These are phyloP conservation scores for Microsporum canis DNA, from an alignment of 2,329 filamentous ascomycete species.

Conservation along the genomic window DNA sequence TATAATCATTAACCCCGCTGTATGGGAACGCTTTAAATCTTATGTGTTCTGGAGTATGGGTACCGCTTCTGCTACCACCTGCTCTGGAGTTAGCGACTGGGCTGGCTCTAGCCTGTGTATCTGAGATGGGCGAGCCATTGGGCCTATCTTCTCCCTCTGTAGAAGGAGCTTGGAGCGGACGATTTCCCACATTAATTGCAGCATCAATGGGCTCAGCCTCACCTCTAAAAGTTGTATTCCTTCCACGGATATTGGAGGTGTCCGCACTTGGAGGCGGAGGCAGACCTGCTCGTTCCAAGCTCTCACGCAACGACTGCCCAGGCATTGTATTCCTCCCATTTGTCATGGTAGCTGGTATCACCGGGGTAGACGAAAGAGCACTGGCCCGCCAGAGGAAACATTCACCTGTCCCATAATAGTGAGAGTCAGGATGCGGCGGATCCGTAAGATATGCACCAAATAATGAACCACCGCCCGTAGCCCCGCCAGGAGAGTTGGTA, in stretches of 20 bases:
- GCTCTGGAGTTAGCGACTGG: slow-evolving; percentile 12
- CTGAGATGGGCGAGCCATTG: neutral
- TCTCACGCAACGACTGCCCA: slow-evolving; percentile 18
- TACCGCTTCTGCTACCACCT: slow-evolving; percentile 32
- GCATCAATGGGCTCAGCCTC: slow-evolving; percentile 21
- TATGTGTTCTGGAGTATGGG: slow-evolving; percentile 59
- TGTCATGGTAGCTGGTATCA: slow-evolving; percentile 16
- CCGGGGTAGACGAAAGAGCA: slow-evolving; percentile 45
- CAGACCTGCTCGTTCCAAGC: slow-evolving; percentile 44
- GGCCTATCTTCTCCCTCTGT: neutral
- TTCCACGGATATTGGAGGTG: slow-evolving; percentile 46
- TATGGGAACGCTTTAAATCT: slow-evolving; percentile 97
- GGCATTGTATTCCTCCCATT: slow-evolving; percentile 4
- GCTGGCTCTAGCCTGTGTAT: neutral
- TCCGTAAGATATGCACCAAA: slow-evolving; percentile 95
- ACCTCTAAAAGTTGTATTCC: slow-evolving; percentile 48
- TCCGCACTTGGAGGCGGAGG: slow-evolving; percentile 60
- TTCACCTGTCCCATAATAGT: slow-evolving; percentile 93
- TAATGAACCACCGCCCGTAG: slow-evolving; percentile 32
- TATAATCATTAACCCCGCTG: slow-evolving; percentile 90
- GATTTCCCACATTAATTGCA: neutral
- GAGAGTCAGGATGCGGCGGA: slow-evolving; percentile 63
- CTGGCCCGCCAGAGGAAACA: slow-evolving; percentile 83
- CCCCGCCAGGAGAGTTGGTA: slow-evolving; percentile 7
- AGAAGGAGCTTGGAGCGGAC: neutral